A percentile compares a stretch with the other conserved stretches of the same genome.
Evolutionary conservation across 2,329 filamentous ascomycete species (phyloP).

Genomic region (Calycina marina): DNA sequence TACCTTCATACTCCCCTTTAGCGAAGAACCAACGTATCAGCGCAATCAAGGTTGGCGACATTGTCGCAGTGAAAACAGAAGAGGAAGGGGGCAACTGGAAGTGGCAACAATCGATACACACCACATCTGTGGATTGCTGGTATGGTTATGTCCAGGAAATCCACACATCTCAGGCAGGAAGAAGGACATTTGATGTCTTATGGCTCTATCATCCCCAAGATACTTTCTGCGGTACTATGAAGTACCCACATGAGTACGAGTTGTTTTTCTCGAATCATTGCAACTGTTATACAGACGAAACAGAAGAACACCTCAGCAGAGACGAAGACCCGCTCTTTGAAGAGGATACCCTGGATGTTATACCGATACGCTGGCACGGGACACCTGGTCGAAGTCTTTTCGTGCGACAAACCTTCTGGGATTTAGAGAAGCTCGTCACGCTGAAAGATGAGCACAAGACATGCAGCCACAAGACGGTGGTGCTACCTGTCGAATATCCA

Average conservation of each 20-base stretch:
- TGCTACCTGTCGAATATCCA: conserved; percentile 22
- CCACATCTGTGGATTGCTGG: conserved; percentile 40
- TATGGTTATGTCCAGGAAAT: conserved; percentile 54
- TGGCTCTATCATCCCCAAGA: conserved; percentile 64
- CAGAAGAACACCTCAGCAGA: too few relatives aligned
- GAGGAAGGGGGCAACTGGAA: conserved; percentile 40
- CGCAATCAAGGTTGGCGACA: conserved; percentile 34
- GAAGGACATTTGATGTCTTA: conserved; percentile 42
- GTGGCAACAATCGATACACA: conserved; percentile 29
- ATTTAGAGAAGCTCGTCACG: conserved; percentile 45
- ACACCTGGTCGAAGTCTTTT: conserved; percentile 37
- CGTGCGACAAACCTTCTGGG: conserved; percentile 54
- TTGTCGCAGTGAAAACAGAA: conserved; percentile 32
- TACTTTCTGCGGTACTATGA: conserved; percentile 52
- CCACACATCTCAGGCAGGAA: conserved; percentile 23
- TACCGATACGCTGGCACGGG: conserved; percentile 43
- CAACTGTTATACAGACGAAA: conserved; percentile 38
- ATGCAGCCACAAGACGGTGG: conserved; percentile 29
- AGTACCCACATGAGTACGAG: conserved; percentile 58
- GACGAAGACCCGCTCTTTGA: too few relatives aligned
- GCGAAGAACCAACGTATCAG: conserved; percentile 26
- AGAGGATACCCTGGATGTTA: conserved; percentile 40
- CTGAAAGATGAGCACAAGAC: conserved; percentile 37
- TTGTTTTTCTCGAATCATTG: conserved; percentile 67
- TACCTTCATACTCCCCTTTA: conserved; percentile 16